Percentiles rank a stretch among this genome's conserved stretches.
Evolutionary conservation across 2,329 filamentous ascomycete species (phyloP).

Genomic region (Elsinoe fawcettii): DNA sequence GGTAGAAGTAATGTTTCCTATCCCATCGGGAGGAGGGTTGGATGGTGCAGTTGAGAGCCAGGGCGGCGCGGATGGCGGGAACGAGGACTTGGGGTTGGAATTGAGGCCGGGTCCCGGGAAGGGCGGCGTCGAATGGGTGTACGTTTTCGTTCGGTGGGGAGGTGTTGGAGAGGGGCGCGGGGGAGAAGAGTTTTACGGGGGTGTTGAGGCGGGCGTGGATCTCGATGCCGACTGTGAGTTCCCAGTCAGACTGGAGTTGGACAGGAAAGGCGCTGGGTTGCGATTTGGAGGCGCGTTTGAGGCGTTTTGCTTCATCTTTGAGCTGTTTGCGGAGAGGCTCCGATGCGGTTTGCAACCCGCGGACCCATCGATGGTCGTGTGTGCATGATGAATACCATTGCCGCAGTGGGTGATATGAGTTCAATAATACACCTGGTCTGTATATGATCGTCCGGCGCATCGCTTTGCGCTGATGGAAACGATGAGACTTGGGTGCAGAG

Average conservation of each 20-base stretch:
- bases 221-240: slow-evolving; percentile 91
- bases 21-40: slow-evolving; percentile 78
- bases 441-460: background rate
- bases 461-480: background rate
- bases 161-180: slow-evolving; percentile 36
- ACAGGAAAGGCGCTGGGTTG: slow-evolving; percentile 20
- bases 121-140: slow-evolving; percentile 77
- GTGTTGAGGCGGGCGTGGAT: slow-evolving; percentile 96
- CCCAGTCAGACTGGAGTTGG: slow-evolving; percentile 55
- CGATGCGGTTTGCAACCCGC: slow-evolving; percentile 19
- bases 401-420: background rate
- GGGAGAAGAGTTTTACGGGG: slow-evolving; percentile 78
- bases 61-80: slow-evolving; percentile 80
- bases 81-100: slow-evolving; percentile 79
- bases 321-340: slow-evolving; percentile 33
- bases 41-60: slow-evolving; percentile 73
- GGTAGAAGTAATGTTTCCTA: slow-evolving; percentile 98
- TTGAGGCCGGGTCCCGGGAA: slow-evolving; percentile 78
- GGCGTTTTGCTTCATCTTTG: slow-evolving; percentile 35
- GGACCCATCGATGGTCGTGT: background rate
- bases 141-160: slow-evolving; percentile 71
- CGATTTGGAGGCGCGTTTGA: slow-evolving; percentile 23
- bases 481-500: background rate
- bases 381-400: background rate
- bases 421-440: background rate